phyloP scores from a whole-genome alignment of 768 basidiomycete genomes.

The Naganishia kalamii region DNA sequence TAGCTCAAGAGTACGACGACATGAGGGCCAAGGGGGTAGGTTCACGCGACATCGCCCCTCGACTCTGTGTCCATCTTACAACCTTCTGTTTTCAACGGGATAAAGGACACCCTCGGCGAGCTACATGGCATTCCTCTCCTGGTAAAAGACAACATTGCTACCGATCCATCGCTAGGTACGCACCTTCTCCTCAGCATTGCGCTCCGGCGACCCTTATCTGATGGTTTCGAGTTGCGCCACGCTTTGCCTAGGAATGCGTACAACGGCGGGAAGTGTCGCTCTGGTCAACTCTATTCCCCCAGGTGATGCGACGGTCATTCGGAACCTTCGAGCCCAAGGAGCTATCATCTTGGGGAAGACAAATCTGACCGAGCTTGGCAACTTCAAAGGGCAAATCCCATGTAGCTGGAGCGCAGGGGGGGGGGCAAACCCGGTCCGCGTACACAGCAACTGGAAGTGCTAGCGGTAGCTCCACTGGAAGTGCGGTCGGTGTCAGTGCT shows the following conservation, averaged over 20 bases:
- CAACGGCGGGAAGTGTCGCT: slow-evolving; percentile 33
- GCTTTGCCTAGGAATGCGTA: slow-evolving; percentile 30
- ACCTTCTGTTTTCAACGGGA: no score
- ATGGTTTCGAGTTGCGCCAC: no score
- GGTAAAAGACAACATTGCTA: slow-evolving; percentile 39
- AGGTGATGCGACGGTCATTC: slow-evolving; percentile 26
- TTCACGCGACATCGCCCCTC: no score
- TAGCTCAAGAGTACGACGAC: slow-evolving; percentile 34
- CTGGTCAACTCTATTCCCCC: slow-evolving; percentile 24
- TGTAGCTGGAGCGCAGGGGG: slow-evolving; percentile 34
- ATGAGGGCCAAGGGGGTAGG: slow-evolving; percentile 22
- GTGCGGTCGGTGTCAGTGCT: slow-evolving; percentile 9
- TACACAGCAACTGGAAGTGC: slow-evolving; percentile 35
- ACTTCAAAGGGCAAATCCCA: slow-evolving; percentile 25
- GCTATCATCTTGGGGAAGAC: slow-evolving; percentile 8
- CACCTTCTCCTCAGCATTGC: no score
- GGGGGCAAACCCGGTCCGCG: slow-evolving; percentile 33
- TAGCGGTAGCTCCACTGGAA: slow-evolving; percentile 27
- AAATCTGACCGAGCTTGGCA: slow-evolving; percentile 5
- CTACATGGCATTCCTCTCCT: slow-evolving; percentile 41
- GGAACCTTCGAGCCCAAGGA: slow-evolving; percentile 14
- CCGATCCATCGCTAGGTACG: slow-evolving; percentile 30
- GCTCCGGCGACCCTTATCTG: no score
- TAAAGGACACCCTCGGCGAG: slow-evolving; percentile 11
- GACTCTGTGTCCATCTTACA: no score